Percentiles rank a stretch among this genome's conserved stretches.
Evolutionary conservation across 1,284 basidiomycete species (phyloP).

Genomic region (Cryptococcus neoformans): DNA sequence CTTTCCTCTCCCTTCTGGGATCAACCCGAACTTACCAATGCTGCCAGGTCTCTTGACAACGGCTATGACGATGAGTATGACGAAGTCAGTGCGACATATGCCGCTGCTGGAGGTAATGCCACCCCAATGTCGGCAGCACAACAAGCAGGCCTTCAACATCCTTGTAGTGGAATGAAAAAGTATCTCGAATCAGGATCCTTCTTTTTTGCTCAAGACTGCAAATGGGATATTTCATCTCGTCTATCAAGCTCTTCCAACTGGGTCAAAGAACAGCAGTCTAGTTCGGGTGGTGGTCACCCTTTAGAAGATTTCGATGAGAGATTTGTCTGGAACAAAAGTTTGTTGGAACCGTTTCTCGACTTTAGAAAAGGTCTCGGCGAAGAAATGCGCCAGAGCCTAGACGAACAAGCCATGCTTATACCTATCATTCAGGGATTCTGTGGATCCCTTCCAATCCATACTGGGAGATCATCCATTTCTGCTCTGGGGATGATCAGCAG

Average conservation of each 20-base stretch:
- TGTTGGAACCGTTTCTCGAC: slow-evolving; percentile 43
- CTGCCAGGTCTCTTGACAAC: slow-evolving; percentile 6
- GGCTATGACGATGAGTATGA: slow-evolving; percentile 24
- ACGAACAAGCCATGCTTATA: slow-evolving; percentile 52
- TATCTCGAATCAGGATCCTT: slow-evolving; percentile 90
- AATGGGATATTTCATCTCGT: slow-evolving; percentile 86
- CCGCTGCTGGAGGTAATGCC: neutral
- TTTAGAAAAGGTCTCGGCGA: slow-evolving; percentile 36
- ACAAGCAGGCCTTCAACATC: slow-evolving; percentile 67
- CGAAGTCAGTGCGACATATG: slow-evolving; percentile 4
- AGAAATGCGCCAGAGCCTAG: slow-evolving; percentile 51
- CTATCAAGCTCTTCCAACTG: slow-evolving; percentile 55
- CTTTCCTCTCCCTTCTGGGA: slow-evolving; percentile 51
- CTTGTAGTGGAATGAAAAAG: slow-evolving; percentile 83
- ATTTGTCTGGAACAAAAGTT: slow-evolving; percentile 54
- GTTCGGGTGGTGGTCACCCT: slow-evolving; percentile 50
- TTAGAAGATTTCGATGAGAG: slow-evolving; percentile 68
- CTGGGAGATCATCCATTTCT: slow-evolving; percentile 55
- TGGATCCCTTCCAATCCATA: slow-evolving; percentile 51
- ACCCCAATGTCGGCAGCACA: slow-evolving; percentile 40
- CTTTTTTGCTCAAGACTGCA: slow-evolving; percentile 78
- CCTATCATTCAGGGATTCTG: slow-evolving; percentile 92
- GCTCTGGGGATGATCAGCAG: slow-evolving; percentile 78
- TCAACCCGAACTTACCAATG: slow-evolving; percentile 27
- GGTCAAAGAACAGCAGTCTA: slow-evolving; percentile 30